Percentiles rank a stretch among this genome's conserved stretches.
phyloP scores from a whole-genome alignment of 2,329 filamentous ascomycete species.

The Epichloe bromicola region DNA sequence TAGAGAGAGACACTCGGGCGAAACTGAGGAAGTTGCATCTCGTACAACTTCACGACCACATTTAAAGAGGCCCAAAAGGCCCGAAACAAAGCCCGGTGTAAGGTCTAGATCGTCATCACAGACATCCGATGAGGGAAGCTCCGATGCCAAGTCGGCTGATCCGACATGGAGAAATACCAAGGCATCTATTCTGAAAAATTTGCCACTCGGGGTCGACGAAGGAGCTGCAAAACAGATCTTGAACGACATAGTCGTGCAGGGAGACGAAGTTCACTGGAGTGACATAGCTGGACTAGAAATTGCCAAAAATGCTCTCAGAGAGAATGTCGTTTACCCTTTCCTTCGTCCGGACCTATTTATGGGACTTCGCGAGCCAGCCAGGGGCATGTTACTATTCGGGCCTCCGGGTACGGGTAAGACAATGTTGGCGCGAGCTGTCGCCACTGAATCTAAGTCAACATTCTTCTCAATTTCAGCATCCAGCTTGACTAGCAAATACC shows the following conservation, averaged over 20 bases:
- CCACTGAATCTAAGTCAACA: constrained; percentile 85
- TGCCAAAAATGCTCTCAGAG: constrained; percentile 83
- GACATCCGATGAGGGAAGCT: constrained; percentile 30
- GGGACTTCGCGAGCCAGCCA: constrained; percentile 82
- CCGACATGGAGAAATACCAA: constrained; percentile 49
- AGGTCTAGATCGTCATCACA: constrained; percentile 34
- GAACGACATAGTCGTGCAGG: constrained; percentile 89
- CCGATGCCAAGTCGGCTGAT: constrained; percentile 25
- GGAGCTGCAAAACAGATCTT: constrained; percentile 79
- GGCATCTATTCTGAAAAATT: constrained; percentile 54
- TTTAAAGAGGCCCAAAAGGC: constrained; percentile 19
- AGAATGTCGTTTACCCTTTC: constrained; percentile 95
- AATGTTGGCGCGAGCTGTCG: constrained; percentile 84
- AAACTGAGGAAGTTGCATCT: constrained; percentile 13
- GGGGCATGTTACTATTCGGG: constrained; percentile 91
- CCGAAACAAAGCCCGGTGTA: constrained; percentile 26
- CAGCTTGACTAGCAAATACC: constrained; percentile 87
- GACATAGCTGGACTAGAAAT: constrained; percentile 85
- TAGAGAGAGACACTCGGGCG: constrained; percentile 6
- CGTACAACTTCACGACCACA: constrained; percentile 12
- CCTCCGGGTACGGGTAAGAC: constrained; percentile 98
- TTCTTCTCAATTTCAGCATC: constrained; percentile 97
- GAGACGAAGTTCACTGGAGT: constrained; percentile 88
- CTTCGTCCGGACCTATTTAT: constrained; percentile 90
- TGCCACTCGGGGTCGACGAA: constrained; percentile 73